Base-by-base conservation (phyloP, 192 early-diverging fungal genomes). In the Allomyces arbusculus region DNA sequence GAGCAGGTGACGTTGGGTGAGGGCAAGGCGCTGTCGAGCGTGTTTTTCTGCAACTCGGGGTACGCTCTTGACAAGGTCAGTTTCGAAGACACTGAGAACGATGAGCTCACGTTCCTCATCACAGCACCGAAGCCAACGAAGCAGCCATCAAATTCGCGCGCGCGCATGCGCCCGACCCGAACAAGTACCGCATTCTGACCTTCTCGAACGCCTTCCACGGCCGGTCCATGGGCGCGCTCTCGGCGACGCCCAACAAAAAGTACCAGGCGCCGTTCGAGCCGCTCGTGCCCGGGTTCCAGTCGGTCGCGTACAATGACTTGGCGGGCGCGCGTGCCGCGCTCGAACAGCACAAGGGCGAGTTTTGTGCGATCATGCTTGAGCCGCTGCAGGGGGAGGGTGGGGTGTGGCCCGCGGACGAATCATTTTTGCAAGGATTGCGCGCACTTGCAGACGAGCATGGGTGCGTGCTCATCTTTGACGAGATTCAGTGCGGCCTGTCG, bases 121-220 rank as follows among this genome's bases (percentile, higher is more conserved):
- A 3, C 26, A 28, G 26, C 65, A 96, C 95, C 0, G 95, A 99
- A 73, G 94, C 95, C 24, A 99, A 99, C 72, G 94, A 99, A 74
- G 95, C 92, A 43, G 91, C 94, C 1, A 69, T 99, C 28, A 99
- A 99, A 77, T 99, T 96, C 81, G 91, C 88, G 19, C 80, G 90
- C 64, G 96, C 95, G 73, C 87, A 86, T 73, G 65, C 77, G 66
- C 43, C 74, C 68, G 64, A 71, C 63, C 70, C 81, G 23, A 75
- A 80, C 20, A 91, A 92, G 73, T 73, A 81, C 69, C 78, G 79
- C 23, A 77, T 96, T 61, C 78, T 99, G 23, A 89, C 87, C 50
- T 99, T 96, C 70, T 83, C 75, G 10, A 87, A 93, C 67, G 92
- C 88, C 0, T 99, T 99, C 78, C 96, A 99, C 72, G 96, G 96